A percentile compares a stretch with the other conserved stretches of the same genome.
phyloP scores from a whole-genome alignment of 768 basidiomycete species.

The Jaapia argillacea region DNA sequence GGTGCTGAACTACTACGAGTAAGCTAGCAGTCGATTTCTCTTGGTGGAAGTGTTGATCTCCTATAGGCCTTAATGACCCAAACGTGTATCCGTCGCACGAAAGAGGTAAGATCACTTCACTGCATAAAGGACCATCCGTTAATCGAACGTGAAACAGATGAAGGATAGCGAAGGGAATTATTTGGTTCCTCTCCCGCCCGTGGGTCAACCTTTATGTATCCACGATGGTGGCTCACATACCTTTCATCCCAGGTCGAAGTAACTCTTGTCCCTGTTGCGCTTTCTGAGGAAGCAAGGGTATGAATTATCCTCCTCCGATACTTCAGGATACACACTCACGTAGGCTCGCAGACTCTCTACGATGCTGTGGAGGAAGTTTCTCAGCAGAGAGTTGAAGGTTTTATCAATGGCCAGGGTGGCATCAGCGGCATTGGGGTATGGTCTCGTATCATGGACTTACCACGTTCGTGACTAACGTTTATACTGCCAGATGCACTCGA shows the following conservation, averaged over 20 bases:
- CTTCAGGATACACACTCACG: not conserved
- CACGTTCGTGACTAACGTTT: conserved; percentile 1
- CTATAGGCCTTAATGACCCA: conserved; percentile 66
- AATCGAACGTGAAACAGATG: conserved; percentile 44
- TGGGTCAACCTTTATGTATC: conserved; percentile 13
- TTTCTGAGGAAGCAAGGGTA: conserved; percentile 58
- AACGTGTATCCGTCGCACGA: conserved; percentile 72
- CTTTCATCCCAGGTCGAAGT: conserved; percentile 52
- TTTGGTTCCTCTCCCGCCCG: conserved; percentile 69
- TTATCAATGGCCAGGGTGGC: conserved; percentile 31
- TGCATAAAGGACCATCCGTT: not conserved
- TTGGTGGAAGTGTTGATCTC: not conserved
- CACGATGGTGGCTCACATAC: not conserved
- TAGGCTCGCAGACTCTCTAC: conserved; percentile 41
- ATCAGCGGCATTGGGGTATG: conserved; percentile 28
- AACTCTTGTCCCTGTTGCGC: conserved; percentile 59
- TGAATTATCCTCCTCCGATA: conserved; percentile 10
- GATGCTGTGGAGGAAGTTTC: conserved; percentile 59
- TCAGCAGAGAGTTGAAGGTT: conserved; percentile 47
- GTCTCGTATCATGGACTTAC: conserved; percentile 3
- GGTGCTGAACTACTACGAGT: conserved; percentile 70
- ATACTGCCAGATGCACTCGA: conserved; percentile 49
- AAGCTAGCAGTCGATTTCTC: conserved; percentile 14
- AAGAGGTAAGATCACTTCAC: conserved; percentile 41
- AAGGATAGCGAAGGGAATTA: conserved; percentile 68